Evolutionary conservation across 768 basidiomycete genomes (phyloP).

Genomic region (Suillus ampliporus): DNA sequence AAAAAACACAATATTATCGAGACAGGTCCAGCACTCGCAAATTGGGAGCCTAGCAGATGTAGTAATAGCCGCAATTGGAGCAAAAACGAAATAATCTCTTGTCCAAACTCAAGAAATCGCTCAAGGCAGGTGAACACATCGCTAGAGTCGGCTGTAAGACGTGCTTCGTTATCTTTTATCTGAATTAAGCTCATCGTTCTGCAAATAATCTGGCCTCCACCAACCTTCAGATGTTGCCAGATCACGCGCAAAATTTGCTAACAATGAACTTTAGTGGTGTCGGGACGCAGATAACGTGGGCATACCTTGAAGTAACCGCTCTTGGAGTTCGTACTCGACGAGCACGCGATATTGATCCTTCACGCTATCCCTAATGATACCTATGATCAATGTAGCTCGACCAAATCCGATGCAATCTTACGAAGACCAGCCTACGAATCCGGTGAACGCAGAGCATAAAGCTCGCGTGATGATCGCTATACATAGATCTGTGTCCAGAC

Average conservation of each 20-base stretch:
- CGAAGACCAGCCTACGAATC: conserved; percentile 24
- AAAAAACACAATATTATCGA: conserved; percentile 29
- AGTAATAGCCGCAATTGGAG: conserved; percentile 29
- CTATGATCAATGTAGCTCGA: background rate
- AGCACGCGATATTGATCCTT: conserved; percentile 19
- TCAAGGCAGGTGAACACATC: conserved; percentile 20
- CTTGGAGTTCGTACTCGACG: conserved; percentile 26
- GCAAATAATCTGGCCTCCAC: background rate
- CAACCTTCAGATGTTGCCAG: conserved; percentile 30
- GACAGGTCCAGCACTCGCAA: conserved; percentile 25
- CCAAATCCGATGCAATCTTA: conserved; percentile 15
- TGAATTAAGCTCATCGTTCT: background rate
- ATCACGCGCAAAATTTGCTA: conserved; percentile 26
- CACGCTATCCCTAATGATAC: conserved; percentile 12
- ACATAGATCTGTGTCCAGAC: conserved; percentile 13
- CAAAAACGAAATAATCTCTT: conserved; percentile 21
- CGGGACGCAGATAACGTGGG: background rate
- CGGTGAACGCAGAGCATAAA: conserved; percentile 22
- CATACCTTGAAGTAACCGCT: conserved; percentile 26
- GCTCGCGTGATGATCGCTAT: conserved; percentile 19
- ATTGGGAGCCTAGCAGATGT: conserved; percentile 21
- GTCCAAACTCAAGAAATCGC: conserved; percentile 15
- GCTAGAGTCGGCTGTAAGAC: background rate
- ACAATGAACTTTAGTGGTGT: background rate
- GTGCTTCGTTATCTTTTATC: conserved; percentile 14